phyloP scores from a whole-genome alignment of 345 rosid genomes.

The Firmiana major region DNA sequence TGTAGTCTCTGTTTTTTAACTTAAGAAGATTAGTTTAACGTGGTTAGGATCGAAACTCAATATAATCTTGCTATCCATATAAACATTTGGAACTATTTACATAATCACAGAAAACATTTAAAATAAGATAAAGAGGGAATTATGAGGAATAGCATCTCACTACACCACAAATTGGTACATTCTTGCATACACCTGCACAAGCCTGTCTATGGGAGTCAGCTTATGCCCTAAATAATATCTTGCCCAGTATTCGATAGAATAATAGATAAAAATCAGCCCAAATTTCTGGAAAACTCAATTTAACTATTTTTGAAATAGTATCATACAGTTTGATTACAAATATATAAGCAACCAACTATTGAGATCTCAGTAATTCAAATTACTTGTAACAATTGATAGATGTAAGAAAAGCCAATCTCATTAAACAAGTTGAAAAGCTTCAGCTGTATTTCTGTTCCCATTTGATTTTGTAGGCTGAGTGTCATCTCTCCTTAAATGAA shows the following conservation, averaged over 20 bases:
- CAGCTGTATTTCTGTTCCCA: no score
- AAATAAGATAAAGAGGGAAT: no score
- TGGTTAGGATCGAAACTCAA: background rate
- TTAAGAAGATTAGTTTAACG: background rate
- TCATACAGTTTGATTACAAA: background rate
- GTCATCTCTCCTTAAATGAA: no score
- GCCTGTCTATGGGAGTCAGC: background rate
- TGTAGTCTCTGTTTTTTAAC: background rate
- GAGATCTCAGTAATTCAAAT: no score
- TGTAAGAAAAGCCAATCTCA: no score
- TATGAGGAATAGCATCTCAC: no score
- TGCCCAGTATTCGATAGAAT: background rate
- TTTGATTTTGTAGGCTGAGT: no score
- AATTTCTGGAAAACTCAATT: background rate
- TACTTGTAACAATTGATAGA: no score
- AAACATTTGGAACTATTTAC: background rate
- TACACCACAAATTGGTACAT: background rate
- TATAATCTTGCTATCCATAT: background rate
- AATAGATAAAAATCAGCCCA: background rate
- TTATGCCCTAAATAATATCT: background rate
- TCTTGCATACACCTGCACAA: background rate
- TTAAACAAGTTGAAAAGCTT: no score
- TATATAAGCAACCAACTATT: background rate
- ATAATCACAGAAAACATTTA: background rate
- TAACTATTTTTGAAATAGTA: background rate